These are phyloP conservation scores for Penicillium dipodomyicola DNA, from an alignment of 495 filamentous ascomycete species.

Conservation along the genomic window DNA sequence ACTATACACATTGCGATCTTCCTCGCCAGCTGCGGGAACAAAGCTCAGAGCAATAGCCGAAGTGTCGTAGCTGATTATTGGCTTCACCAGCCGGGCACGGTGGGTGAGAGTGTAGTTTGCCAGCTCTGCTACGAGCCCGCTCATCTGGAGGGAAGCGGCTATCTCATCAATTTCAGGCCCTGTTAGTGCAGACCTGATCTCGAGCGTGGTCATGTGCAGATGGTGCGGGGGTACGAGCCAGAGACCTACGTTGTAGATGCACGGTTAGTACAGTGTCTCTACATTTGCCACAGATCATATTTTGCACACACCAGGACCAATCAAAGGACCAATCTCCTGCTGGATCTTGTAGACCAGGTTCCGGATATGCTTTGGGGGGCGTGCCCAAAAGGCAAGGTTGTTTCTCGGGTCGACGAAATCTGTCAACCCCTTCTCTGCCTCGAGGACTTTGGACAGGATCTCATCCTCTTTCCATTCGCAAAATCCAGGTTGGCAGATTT, in stretches of 20 bases:
- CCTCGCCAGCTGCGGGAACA: constrained; percentile 67
- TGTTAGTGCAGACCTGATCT: constrained; percentile 71
- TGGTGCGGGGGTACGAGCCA: constrained; percentile 78
- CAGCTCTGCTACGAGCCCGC: constrained; percentile 48
- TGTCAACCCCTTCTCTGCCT: constrained; percentile 37
- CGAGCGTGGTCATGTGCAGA: constrained; percentile 84
- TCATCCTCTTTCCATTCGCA: constrained; percentile 70
- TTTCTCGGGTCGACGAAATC: constrained; percentile 67
- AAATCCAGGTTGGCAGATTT: constrained; percentile 68
- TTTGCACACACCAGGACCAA: constrained; percentile 59
- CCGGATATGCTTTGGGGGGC: constrained; percentile 69
- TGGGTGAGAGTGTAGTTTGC: constrained; percentile 60
- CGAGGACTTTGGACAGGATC: constrained; percentile 61
- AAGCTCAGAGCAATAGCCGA: constrained; percentile 84
- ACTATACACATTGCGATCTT: constrained; percentile 11
- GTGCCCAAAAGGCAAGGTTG: constrained; percentile 83
- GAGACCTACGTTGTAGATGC: constrained; percentile 52
- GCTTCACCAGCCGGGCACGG: constrained; percentile 73
- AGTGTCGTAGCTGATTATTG: constrained; percentile 78
- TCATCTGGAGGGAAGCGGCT: constrained; percentile 50
- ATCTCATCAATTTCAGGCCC: constrained; percentile 58
- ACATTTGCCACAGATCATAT: background rate
- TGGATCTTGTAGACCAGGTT: constrained; percentile 68
- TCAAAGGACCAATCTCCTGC: constrained; percentile 54
- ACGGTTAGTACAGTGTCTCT: constrained; percentile 4